Evolutionary conservation across 257 asterid genomes (phyloP).

Genomic region (Solanum commersonii): DNA sequence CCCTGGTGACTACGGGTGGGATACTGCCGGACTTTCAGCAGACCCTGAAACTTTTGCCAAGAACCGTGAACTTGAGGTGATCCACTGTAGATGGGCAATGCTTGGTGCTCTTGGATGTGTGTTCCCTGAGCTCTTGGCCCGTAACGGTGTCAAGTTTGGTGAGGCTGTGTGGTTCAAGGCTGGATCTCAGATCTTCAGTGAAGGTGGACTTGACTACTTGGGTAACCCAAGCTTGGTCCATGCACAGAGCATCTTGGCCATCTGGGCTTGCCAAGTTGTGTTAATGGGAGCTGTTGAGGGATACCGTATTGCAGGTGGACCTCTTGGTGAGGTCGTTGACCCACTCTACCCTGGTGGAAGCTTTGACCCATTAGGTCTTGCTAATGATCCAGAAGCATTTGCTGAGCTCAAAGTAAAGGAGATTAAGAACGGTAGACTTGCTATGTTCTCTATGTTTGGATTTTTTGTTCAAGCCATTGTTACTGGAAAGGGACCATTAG

Average conservation of each 20-base stretch:
- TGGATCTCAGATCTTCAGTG: conserved; percentile 56
- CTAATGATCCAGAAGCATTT: conserved; percentile 31
- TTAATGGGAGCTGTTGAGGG: conserved; percentile 76
- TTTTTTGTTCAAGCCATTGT: conserved; percentile 58
- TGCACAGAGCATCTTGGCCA: conserved; percentile 72
- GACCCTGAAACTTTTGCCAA: conserved; percentile 73
- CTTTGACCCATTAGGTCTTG: conserved; percentile 29
- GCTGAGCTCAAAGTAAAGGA: conserved; percentile 64
- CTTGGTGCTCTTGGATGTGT: conserved; percentile 77
- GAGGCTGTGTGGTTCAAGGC: conserved; percentile 88
- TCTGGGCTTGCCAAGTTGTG: conserved; percentile 60
- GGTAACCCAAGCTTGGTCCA: conserved; percentile 75
- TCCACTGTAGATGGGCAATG: conserved; percentile 78
- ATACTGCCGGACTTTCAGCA: conserved; percentile 59
- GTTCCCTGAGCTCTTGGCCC: conserved; percentile 72
- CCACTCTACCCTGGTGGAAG: conserved; percentile 19
- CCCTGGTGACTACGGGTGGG: conserved; percentile 74
- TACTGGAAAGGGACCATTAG: conserved; percentile 55
- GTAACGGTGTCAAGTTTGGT: conserved; percentile 65
- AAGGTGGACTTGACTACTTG: conserved; percentile 64
- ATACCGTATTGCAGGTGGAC: conserved; percentile 30
- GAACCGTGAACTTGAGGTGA: conserved; percentile 69
- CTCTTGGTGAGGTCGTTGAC: conserved; percentile 13
- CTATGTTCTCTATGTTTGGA: conserved; percentile 67
- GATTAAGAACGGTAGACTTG: conserved; percentile 45